Evolutionary conservation across 2,329 filamentous ascomycete species (phyloP), one percentile per base, ranked within the genome.

Genomic region (Penicillium griseofulvum): DNA sequence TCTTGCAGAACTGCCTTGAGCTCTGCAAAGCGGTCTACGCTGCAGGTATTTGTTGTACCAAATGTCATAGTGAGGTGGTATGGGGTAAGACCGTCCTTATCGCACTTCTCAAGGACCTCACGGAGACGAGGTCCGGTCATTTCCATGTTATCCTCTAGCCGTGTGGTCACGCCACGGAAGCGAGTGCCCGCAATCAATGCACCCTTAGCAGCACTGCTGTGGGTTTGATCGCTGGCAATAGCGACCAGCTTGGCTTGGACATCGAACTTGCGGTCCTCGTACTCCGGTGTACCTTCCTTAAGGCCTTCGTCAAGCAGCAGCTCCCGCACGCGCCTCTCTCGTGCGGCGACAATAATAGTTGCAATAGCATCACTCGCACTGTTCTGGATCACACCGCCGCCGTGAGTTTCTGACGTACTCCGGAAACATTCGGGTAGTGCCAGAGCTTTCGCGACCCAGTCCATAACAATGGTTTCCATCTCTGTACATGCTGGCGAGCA

Each of bases 301-400:
- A 82, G 54, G 2, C 75, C 78, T 52, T 81, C 77, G 0, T 73
- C 73, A 5, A 81, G 78, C 0, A 83, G 82, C 9, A 82, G 82
- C 52, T 84, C 81, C 19, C 82, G 79, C 7, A 94, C 80, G 68
- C 88, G 90, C 69, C 88, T 83, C 69, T 97, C 93, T 12, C 92
- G 80, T 0, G 93, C 93, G 2, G 91, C 91, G 2, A 95, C 88
- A 81, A 97, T 88, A 61, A 89, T 87, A 0, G 90, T 95, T 6
- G 94, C 83, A 41, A 96, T 83, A 14, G 91, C 90, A 76, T 97
- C 93, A 56, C 87, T 91, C 0, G 93, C 92, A 33, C 87, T 91
- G 22, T 93, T 91, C 71, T 97, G 92, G 59, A 97, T 94, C n/a
- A 97, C 91, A 31, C 93, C 93, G 19, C 93, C 93, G 37, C 91